Evolutionary conservation across 495 filamentous ascomycete species (phyloP), one percentile per base, ranked within the genome.

Genomic region (Podospora appendiculata): DNA sequence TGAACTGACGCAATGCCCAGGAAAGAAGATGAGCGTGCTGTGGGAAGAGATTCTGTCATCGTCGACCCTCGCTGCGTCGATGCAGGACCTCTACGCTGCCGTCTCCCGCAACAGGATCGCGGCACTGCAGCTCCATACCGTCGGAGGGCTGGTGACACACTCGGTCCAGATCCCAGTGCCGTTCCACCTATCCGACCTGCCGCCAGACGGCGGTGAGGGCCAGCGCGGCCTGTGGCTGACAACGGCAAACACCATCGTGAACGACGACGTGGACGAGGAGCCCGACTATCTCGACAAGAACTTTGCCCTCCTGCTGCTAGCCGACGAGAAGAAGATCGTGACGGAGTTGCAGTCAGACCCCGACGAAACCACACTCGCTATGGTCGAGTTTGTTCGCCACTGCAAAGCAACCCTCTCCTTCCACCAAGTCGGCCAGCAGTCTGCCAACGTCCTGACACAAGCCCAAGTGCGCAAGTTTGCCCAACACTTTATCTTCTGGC

Each of bases 401-500:
- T 85, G 84, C 50, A 92, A 86, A 53, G 89, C 93, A 16, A 93
- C 83, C 1, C 82, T 93, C 57, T 95, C 89, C 8, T 90, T 91
- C 67, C 72, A 85, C 17, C 88, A 93, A 63, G 85, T 95, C 17
- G 86, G 86, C 17, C 80, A 83, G 18, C 66, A 65, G 53, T 58
- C 66, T 25, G 77, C 74, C 38, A 84, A 87, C 41, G 75, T 81
- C 8, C 85, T 96, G 36, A 79, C 87, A 2, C 77, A 93, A 7
- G 70, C 78, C 5, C 87, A 93, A 36, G 86, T 96, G 54, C 87
- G 90, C 52, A 79, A 86, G 60, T 82, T 94, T 45, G 89, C 90
- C 10, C 84, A 87, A 43, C 92, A 97, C 68, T 83, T 98, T 47
- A 89, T 97, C 41, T 94, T 92, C 71, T 96, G 90, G 90, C 81